Percentiles rank a stretch among this genome's conserved stretches.
Evolutionary conservation across 345 rosid species (phyloP).

Genomic region (Brassica carinata): DNA sequence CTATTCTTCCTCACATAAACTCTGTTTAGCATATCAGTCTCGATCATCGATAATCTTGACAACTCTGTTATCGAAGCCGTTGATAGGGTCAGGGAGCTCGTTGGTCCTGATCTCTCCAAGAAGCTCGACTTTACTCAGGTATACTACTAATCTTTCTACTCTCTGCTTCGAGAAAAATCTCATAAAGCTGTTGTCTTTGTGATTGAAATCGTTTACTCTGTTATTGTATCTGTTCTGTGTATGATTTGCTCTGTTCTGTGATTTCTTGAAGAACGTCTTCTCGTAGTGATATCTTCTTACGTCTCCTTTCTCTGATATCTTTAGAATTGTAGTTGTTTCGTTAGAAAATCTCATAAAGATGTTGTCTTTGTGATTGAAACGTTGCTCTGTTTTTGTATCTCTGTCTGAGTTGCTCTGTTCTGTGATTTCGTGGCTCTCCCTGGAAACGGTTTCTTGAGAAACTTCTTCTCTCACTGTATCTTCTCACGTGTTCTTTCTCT

Average conservation of each 20-base stretch:
- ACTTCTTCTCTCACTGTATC: neutral
- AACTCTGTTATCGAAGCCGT: conserved; percentile 78
- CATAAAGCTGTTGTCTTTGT: neutral
- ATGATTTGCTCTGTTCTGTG: too few species aligned
- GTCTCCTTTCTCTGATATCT: too few species aligned
- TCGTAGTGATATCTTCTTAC: too few species aligned
- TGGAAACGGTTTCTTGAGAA: conserved; percentile 13
- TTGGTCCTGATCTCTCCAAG: conserved; percentile 69
- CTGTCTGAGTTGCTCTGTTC: neutral
- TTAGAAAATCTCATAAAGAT: neutral
- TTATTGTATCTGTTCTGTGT: too few species aligned
- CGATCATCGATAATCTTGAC: conserved; percentile 82
- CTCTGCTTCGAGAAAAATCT: neutral
- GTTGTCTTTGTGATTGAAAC: neutral
- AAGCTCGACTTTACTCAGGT: conserved; percentile 74
- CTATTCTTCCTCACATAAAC: too few species aligned
- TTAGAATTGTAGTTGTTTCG: too few species aligned
- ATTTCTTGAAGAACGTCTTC: too few species aligned
- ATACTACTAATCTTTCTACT: conserved; percentile 15
- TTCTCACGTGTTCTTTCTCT: neutral
- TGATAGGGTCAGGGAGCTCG: conserved; percentile 72
- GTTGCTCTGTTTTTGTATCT: neutral
- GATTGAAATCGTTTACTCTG: neutral
- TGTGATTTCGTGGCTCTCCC: conserved; percentile 5
- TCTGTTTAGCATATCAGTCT: too few species aligned